Conservation (phyloP, 2,329 filamentous ascomycete species). For the Fusarium siculi region DNA sequence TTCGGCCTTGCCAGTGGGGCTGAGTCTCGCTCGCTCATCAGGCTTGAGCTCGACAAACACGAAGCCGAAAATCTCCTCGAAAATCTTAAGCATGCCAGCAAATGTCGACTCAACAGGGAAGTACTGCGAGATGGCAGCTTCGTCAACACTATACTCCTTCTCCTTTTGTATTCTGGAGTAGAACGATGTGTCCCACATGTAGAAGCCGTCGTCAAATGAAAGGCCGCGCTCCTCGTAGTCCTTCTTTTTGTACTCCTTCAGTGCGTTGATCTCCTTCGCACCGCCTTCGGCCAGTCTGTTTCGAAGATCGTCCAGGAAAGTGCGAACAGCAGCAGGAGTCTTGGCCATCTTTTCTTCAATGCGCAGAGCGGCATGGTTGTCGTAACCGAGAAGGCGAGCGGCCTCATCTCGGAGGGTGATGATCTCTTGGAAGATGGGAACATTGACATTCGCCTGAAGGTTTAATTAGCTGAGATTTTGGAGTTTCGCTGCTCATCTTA, state of each 20-base stretch:
- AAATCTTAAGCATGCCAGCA: constrained; percentile 82
- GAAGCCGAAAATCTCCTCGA: constrained; percentile 83
- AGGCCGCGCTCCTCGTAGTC: constrained; percentile 70
- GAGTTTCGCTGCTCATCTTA: constrained; percentile 38
- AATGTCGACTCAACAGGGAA: constrained; percentile 82
- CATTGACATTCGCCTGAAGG: constrained; percentile 71
- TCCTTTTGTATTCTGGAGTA: constrained; percentile 85
- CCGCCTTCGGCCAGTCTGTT: constrained; percentile 75
- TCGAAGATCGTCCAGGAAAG: constrained; percentile 78
- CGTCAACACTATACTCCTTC: constrained; percentile 82
- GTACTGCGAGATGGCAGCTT: constrained; percentile 83
- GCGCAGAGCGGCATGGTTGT: constrained; percentile 78
- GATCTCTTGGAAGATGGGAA: constrained; percentile 78
- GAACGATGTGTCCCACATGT: constrained; percentile 84
- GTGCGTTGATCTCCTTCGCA: constrained; percentile 73
- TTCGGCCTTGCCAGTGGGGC: constrained; percentile 73
- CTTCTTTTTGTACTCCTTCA: constrained; percentile 79
- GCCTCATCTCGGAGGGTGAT: constrained; percentile 81
- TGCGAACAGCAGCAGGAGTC: constrained; percentile 74
- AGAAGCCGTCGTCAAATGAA: constrained; percentile 75
- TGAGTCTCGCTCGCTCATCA: constrained; percentile 72
- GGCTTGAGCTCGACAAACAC: constrained; percentile 78
- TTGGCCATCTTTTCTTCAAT: constrained; percentile 91
- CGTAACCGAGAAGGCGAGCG: constrained; percentile 79
- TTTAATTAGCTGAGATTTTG: background rate